These are phyloP conservation scores for Didymella glomerata DNA, from an alignment of 2,329 filamentous ascomycete species.

Conservation along the genomic window DNA sequence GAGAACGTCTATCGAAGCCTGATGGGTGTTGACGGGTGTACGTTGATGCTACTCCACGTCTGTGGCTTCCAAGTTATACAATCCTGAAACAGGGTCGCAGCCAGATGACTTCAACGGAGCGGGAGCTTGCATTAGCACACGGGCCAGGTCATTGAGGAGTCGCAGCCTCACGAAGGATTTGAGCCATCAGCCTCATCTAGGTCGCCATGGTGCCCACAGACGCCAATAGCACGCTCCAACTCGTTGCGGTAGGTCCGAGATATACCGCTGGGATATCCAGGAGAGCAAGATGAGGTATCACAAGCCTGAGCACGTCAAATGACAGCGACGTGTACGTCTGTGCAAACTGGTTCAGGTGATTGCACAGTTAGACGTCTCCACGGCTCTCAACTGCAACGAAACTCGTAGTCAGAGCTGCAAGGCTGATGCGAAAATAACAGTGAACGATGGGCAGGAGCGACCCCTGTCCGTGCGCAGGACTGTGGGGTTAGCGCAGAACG, in stretches of 20 bases:
- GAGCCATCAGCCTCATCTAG: neutral
- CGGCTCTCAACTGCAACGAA: neutral
- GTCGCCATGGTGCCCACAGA: conserved; percentile 2
- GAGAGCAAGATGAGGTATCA: neutral
- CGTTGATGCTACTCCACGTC: neutral
- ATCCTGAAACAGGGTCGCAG: neutral
- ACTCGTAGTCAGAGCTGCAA: neutral
- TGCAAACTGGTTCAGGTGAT: neutral
- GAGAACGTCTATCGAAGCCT: neutral
- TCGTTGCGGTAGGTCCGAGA: neutral
- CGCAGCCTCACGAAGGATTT: conserved; percentile 2
- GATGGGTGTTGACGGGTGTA: neutral
- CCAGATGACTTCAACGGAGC: neutral
- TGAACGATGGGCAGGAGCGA: conserved; percentile 1
- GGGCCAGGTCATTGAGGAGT: neutral
- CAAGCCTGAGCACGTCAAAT: neutral
- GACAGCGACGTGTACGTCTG: neutral
- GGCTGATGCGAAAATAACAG: neutral
- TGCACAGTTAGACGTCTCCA: neutral
- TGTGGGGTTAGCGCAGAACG: conserved; percentile 12
- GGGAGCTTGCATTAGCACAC: conserved; percentile 9
- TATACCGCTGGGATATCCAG: conserved; percentile 4
- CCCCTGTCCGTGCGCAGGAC: conserved; percentile 10
- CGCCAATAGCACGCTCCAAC: conserved; percentile 4
- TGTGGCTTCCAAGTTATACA: neutral